Conservation (phyloP, 768 basidiomycete genomes). For the Auriscalpium orientale region DNA sequence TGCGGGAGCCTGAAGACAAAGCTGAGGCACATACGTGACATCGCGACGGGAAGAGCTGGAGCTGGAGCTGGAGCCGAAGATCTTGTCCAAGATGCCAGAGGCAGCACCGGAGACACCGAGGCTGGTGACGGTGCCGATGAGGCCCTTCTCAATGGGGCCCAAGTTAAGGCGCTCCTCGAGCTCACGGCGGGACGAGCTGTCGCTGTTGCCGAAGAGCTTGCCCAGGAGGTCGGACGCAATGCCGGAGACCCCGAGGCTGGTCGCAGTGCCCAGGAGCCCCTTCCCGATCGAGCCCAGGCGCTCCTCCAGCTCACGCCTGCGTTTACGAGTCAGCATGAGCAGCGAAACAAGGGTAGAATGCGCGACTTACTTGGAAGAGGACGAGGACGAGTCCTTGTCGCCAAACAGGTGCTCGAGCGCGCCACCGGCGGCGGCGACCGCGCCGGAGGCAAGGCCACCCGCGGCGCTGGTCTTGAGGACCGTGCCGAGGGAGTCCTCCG, state of each 20-base stretch:
- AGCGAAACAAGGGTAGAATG: too few species aligned
- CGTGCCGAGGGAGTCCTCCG: too few species aligned
- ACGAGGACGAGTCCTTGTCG: too few species aligned
- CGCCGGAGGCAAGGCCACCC: too few species aligned
- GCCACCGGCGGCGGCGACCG: too few species aligned
- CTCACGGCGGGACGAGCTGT: too few species aligned
- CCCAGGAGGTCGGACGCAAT: not conserved
- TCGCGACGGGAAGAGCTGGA: not conserved
- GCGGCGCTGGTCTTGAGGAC: too few species aligned
- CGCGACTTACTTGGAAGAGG: too few species aligned
- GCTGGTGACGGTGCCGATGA: not conserved
- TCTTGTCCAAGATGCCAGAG: not conserved
- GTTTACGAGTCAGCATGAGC: too few species aligned
- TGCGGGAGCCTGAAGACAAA: not conserved
- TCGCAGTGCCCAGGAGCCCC: not conserved
- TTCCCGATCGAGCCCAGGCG: not conserved
- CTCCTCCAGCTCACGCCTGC: too few species aligned
- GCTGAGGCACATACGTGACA: not conserved
- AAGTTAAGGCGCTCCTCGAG: not conserved
- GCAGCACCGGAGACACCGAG: not conserved
- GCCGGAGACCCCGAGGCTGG: not conserved
- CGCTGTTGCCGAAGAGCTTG: not conserved
- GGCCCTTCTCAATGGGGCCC: not conserved
- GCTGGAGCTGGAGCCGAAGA: not conserved
- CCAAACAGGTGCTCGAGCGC: too few species aligned